These are phyloP conservation scores for Phytophthora colocasiae DNA, from an alignment of 352 stramenopile species.

Conservation along the genomic window DNA sequence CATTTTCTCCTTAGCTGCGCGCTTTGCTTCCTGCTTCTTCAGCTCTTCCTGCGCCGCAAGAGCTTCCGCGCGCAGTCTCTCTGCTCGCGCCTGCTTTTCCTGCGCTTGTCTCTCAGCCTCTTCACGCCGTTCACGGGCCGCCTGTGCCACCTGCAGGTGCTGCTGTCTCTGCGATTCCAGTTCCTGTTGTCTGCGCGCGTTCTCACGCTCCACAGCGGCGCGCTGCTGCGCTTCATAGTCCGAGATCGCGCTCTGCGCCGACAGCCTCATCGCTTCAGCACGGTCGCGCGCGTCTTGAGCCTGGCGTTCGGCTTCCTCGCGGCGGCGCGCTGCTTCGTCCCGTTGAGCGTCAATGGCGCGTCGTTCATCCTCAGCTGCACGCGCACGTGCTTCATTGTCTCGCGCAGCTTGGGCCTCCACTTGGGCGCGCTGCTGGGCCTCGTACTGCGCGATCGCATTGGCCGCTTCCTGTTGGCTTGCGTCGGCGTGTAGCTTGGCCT, in stretches of 20 bases:
- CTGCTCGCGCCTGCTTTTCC: constrained; percentile 63
- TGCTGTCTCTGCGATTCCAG: constrained; percentile 68
- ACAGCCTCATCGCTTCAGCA: constrained; percentile 65
- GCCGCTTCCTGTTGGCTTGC: constrained; percentile 50
- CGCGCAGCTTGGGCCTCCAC: constrained; percentile 41
- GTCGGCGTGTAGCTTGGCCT: constrained; percentile 54
- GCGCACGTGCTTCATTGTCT: constrained; percentile 35
- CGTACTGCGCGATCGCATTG: constrained; percentile 50
- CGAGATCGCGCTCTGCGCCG: constrained; percentile 63
- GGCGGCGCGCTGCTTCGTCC: constrained; percentile 50
- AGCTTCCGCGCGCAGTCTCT: constrained; percentile 62
- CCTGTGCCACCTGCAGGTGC: constrained; percentile 62
- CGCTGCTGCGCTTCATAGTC: constrained; percentile 76
- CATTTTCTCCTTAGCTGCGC: constrained; percentile 46
- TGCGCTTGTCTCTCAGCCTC: constrained; percentile 61
- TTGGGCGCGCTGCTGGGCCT: constrained; percentile 58
- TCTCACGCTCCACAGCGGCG: constrained; percentile 64
- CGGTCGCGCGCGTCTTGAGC: constrained; percentile 70
- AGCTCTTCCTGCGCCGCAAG: constrained; percentile 62
- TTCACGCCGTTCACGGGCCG: constrained; percentile 59
- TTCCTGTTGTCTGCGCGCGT: constrained; percentile 63
- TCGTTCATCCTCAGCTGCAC: constrained; percentile 46
- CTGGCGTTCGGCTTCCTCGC: constrained; percentile 64
- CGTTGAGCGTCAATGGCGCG: constrained; percentile 60
- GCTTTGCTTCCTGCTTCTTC: constrained; percentile 62